Base-by-base conservation (phyloP, 2,329 filamentous ascomycete species). In the Hirsutella rhossiliensis region DNA sequence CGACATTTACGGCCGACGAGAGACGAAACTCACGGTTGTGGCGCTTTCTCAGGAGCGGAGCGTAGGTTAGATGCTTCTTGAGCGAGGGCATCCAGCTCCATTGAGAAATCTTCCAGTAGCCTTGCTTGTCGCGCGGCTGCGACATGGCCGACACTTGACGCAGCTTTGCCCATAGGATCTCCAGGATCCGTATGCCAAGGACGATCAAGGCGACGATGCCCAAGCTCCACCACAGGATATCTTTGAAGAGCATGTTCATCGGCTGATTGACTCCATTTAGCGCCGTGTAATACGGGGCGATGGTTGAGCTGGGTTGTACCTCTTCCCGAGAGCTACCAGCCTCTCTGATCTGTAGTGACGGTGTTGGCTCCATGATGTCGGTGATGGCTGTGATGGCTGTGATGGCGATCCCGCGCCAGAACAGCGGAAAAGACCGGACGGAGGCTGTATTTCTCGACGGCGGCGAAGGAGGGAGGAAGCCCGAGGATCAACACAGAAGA, bases 1-100 rank as follows among this genome's bases (percentile, higher is more conserved):
- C 72, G 43, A 75, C 64, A 56, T 77, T 78, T 49, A 78, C 53
- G 46, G 76, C 78, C 9, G 69, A 67, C 43, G 76, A 81, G 42
- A 83, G 62, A 54, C 71, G 70, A 53, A 84, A 72, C 59, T 84
- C 80, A 54, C 77, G 69, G 64, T 82, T 83, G 62, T 84, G 80
- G 40, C 80, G 73, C 56, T 82, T 82, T 13, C 65, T 73, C 62
- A 73, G 73, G 20, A 84, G 62, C 3, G 80, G 80, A 2, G 80
- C 78, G 52, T 83, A 67, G 40, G 62, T 61, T 45, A 84, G 54
- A 50, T 80, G 63, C 58, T 73, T 78, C 66, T 83, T 83, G 52
- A 82, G 52, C 47, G 63, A 63, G 12, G 78, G 78, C 69, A 78
- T 76, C 73, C 74, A 78, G 45, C 63, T 66, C 68, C 68, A 78